Evolutionary conservation across 2,329 filamentous ascomycete genomes (phyloP).

Genomic region (Fusarium robinianum): DNA sequence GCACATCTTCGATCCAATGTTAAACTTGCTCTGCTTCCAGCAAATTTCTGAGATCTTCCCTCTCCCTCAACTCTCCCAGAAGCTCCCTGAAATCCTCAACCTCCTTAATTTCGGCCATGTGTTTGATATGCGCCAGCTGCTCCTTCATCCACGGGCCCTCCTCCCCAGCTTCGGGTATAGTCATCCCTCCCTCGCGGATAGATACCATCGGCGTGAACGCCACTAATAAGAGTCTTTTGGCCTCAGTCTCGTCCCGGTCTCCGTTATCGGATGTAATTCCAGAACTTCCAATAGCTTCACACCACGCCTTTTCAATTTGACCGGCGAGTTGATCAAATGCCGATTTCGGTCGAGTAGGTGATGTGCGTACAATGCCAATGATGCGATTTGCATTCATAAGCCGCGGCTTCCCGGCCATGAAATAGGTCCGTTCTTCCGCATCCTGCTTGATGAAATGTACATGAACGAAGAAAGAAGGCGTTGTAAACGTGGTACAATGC

Average conservation of each 20-base stretch:
- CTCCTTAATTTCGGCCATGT: slow-evolving; percentile 12
- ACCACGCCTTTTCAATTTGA: slow-evolving; percentile 20
- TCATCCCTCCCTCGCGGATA: slow-evolving; percentile 26
- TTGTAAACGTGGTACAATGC: slow-evolving; percentile 23
- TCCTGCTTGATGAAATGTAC: slow-evolving; percentile 19
- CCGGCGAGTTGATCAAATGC: slow-evolving; percentile 21
- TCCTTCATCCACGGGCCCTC: slow-evolving; percentile 21
- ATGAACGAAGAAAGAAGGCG: slow-evolving; percentile 25
- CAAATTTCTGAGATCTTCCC: slow-evolving; percentile 13
- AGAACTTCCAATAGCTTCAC: neutral
- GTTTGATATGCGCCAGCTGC: slow-evolving; percentile 17
- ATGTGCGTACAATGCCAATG: slow-evolving; percentile 22
- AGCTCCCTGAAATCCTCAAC: slow-evolving; percentile 6
- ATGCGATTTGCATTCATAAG: slow-evolving; percentile 17
- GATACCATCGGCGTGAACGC: slow-evolving; percentile 23
- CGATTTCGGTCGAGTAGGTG: slow-evolving; percentile 6
- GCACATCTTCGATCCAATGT: no score
- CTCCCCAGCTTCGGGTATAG: slow-evolving; percentile 24
- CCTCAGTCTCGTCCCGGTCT: slow-evolving; percentile 8
- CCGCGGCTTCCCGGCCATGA: slow-evolving; percentile 17
- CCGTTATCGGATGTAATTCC: neutral
- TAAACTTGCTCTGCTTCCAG: no score
- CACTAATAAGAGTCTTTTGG: slow-evolving; percentile 17
- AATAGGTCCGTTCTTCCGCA: slow-evolving; percentile 7
- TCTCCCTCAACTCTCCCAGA: slow-evolving; percentile 9